A percentile compares a stretch with the other conserved stretches of the same genome.
phyloP scores from a whole-genome alignment of 768 basidiomycete species.

The Omphalotus guepiniiformis region DNA sequence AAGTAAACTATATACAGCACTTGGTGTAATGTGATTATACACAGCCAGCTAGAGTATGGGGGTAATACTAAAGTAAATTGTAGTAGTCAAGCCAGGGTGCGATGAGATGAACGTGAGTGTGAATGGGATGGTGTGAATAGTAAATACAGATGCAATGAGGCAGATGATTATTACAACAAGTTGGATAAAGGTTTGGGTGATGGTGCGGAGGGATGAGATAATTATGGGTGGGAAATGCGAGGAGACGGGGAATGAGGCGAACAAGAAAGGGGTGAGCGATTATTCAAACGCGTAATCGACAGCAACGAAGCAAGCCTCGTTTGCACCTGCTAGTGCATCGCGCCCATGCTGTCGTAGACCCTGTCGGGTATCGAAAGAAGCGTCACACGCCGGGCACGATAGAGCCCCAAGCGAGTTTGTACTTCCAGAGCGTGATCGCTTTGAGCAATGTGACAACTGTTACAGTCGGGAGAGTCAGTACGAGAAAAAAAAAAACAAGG shows the following conservation, averaged over 20 bases:
- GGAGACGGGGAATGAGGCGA: not conserved
- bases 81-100: conserved; percentile 1
- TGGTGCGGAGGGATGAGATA: not conserved
- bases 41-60: not conserved
- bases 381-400: conserved; percentile 74
- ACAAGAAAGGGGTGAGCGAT: conserved; percentile 8
- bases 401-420: conserved; percentile 42
- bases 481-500: conserved; percentile 6
- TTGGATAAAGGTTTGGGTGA: not conserved
- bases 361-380: conserved; percentile 56
- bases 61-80: not conserved
- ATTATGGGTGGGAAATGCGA: not conserved
- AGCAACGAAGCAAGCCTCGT: conserved; percentile 68
- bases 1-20: conserved; percentile 10
- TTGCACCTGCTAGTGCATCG: conserved; percentile 36
- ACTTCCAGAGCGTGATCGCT: conserved; percentile 46
- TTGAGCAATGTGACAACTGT: conserved; percentile 51
- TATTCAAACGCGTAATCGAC: conserved; percentile 72
- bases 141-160: conserved; percentile 21
- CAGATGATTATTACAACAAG: conserved; percentile 24
- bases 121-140: conserved; percentile 19
- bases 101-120: conserved; percentile 13
- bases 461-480: conserved; percentile 17
- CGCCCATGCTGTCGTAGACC: conserved; percentile 59
- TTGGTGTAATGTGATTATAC: conserved; percentile 12